phyloP scores from a whole-genome alignment of 352 stramenopile genomes.

The Phytophthora fragariae region DNA sequence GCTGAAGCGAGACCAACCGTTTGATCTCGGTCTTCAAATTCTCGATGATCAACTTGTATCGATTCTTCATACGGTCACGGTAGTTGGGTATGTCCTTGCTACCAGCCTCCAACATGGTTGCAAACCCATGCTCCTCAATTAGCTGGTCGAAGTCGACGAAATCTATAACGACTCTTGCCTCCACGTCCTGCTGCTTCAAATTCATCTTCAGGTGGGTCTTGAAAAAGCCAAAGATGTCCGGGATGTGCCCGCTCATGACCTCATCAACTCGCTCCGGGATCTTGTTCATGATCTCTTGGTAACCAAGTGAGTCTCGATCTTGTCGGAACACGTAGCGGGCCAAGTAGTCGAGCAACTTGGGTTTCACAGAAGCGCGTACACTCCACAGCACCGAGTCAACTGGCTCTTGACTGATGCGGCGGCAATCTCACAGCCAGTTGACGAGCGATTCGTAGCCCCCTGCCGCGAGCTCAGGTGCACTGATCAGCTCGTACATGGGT shows the following conservation, averaged over 20 bases:
- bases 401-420: not conserved
- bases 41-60: not conserved
- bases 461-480: not conserved
- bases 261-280: not conserved
- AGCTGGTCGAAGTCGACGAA: conserved; percentile 10
- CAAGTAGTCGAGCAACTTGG: conserved; percentile 1
- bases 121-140: conserved; percentile 7
- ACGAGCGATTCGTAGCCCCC: not conserved
- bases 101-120: not conserved
- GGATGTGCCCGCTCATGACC: not conserved
- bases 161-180: conserved; percentile 4
- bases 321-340: not conserved
- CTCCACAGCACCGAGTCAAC: not conserved
- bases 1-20: not conserved
- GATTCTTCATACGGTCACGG: conserved; percentile 1
- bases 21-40: not conserved
- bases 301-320: not conserved
- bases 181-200: not conserved
- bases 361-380: not conserved
- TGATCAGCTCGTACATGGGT: not conserved
- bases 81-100: not conserved
- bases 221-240: not conserved
- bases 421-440: not conserved
- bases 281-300: not conserved
- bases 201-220: conserved; percentile 1